A percentile compares a stretch with the other conserved stretches of the same genome.
Conservation (phyloP, 2,329 filamentous ascomycete genomes). For the Monilinia fructicola region DNA sequence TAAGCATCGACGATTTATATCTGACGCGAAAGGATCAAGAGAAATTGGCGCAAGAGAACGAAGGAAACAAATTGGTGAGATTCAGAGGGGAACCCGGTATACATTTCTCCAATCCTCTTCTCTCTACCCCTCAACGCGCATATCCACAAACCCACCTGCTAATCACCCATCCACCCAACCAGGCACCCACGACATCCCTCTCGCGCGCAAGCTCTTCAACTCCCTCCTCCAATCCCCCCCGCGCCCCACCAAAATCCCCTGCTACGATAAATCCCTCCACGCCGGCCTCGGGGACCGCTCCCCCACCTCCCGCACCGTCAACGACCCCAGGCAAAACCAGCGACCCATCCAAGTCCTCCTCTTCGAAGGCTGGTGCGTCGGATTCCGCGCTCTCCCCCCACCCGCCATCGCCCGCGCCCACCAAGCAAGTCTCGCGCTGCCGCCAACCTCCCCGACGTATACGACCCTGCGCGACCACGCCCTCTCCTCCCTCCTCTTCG, state of each 20-base stretch:
- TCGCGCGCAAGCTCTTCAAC: conserved; percentile 55
- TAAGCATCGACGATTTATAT: conserved; percentile 71
- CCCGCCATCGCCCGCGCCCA: conserved; percentile 48
- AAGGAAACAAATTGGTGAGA: conserved; percentile 60
- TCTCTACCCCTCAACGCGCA: background rate
- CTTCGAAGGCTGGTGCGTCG: conserved; percentile 73
- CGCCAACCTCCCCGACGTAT: conserved; percentile 36
- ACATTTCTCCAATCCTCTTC: background rate
- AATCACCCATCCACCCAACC: conserved; percentile 44
- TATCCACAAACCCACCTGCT: background rate
- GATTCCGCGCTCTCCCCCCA: conserved; percentile 58
- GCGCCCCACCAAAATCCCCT: conserved; percentile 52
- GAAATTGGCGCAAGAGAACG: conserved; percentile 52
- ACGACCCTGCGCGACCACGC: conserved; percentile 47
- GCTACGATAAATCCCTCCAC: conserved; percentile 66
- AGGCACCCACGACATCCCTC: conserved; percentile 61
- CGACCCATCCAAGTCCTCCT: conserved; percentile 52
- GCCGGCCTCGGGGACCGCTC: conserved; percentile 62
- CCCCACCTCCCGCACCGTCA: conserved; percentile 51
- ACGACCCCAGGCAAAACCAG: conserved; percentile 33
- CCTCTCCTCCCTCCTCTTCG: conserved; percentile 55
- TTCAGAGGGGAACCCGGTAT: conserved; percentile 64
- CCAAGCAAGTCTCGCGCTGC: conserved; percentile 26
- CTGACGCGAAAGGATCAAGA: conserved; percentile 59
- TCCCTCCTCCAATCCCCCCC: conserved; percentile 48